These are phyloP conservation scores for Xylaria scruposa DNA, from an alignment of 495 filamentous ascomycete genomes.

Conservation along the genomic window DNA sequence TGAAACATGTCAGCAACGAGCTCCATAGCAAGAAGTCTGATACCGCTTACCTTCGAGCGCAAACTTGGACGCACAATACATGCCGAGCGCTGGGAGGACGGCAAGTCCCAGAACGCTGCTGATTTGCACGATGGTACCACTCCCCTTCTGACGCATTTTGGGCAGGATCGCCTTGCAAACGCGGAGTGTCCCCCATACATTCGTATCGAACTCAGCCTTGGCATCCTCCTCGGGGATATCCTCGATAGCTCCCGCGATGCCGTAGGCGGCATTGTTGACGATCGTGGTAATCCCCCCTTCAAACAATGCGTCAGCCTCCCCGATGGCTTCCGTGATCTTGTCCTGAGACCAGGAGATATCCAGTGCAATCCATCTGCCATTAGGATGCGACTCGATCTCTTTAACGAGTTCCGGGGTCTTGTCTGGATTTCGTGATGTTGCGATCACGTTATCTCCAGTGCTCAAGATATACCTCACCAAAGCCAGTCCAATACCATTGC, in stretches of 20 bases:
- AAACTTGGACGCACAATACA: too few relatives aligned
- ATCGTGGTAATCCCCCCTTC: too few relatives aligned
- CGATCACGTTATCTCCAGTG: too few relatives aligned
- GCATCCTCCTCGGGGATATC: slow-evolving; percentile 47
- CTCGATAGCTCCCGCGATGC: slow-evolving; percentile 45
- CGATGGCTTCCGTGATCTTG: slow-evolving; percentile 41
- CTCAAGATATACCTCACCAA: slow-evolving; percentile 44
- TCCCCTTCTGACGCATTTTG: too few relatives aligned
- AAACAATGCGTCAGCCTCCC: background rate
- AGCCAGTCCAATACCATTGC: slow-evolving; percentile 50
- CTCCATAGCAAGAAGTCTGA: too few relatives aligned
- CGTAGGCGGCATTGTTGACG: too few relatives aligned
- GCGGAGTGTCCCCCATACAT: slow-evolving; percentile 58
- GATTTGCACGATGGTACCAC: too few relatives aligned
- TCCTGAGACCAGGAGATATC: slow-evolving; percentile 44
- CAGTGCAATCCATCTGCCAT: slow-evolving; percentile 43
- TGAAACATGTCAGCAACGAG: too few relatives aligned
- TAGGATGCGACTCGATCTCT: slow-evolving; percentile 44
- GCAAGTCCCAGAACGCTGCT: too few relatives aligned
- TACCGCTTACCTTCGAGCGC: too few relatives aligned
- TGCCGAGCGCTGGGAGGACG: too few relatives aligned
- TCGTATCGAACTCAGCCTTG: slow-evolving; percentile 53
- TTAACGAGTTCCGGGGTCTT: slow-evolving; percentile 44
- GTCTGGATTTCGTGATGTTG: too few relatives aligned
- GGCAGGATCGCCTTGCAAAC: slow-evolving; percentile 25